phyloP scores from a whole-genome alignment of 257 asterid genomes.

The Solanum sitiens region DNA sequence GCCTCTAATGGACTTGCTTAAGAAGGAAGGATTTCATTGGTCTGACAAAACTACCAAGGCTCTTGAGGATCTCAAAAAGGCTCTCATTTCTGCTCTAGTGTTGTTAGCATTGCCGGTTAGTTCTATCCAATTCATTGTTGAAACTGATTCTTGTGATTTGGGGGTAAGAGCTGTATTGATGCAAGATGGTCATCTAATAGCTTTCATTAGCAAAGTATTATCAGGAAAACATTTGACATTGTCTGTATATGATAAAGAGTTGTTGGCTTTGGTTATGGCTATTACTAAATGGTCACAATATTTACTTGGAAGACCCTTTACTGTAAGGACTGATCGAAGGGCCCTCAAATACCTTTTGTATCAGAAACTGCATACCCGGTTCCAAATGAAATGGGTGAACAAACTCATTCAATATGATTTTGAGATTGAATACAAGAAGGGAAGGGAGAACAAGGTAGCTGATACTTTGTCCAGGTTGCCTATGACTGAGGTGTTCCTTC shows the following conservation, averaged over 20 bases:
- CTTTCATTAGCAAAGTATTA: neutral
- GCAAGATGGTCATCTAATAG: neutral
- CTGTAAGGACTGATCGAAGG: no score
- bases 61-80: no score
- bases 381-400: neutral
- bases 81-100: no score
- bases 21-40: no score
- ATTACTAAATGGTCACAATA: no score
- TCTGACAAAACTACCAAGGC: no score
- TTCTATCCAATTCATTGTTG: no score
- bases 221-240: neutral
- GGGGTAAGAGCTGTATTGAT: neutral
- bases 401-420: neutral
- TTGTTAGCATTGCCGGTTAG: no score
- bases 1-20: no score
- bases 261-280: neutral
- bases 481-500: neutral
- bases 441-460: no score
- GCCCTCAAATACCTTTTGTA: no score
- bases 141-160: neutral
- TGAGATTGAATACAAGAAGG: neutral
- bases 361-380: neutral
- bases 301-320: no score
- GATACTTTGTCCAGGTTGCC: neutral
- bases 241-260: neutral